Base-by-base conservation (phyloP, 2,329 filamentous ascomycete species). In the Neonectria hederae region DNA sequence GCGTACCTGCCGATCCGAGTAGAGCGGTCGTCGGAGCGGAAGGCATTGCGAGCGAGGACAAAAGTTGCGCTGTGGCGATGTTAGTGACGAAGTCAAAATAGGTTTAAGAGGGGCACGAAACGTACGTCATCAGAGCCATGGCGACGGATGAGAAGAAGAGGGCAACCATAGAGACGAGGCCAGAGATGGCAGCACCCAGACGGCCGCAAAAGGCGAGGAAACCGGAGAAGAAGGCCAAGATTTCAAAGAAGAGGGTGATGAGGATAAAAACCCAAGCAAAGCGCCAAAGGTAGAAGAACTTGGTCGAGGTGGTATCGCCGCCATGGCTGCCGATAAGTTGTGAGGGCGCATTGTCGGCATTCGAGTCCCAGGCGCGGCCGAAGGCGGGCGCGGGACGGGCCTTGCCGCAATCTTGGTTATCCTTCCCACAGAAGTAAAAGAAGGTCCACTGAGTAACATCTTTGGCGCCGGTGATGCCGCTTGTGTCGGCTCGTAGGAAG, bases 181-280 rank as follows among this genome's bases (percentile, higher is more conserved):
- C 89, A 5, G 89, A 87, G 45, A 94, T 77, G 51, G 88, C 90
- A 8, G 90, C 86, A 49, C 90, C 92, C 2, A 94, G 83, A 60
- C 92, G 88, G 35, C 89, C 89, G 79, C 84, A 92, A 75, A 91
- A 89, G 17, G 91, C 90, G 17, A 94, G 79, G 66, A 93, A 83
- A 68, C 89, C 87, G 11, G 85, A 80, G 78, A 93, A 86, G 76
- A 94, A 88, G 66, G 90, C 87, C 26, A 88, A 60, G 52, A 87
- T 84, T 67, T 87, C 87, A 78, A 97, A 96, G 83, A 97, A 89
- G 40, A 97, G 86, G 19, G 89, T 88, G 69, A 98, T 90, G 61
- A 98, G 83, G 82, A 92, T 92, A 80, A 97, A 96, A 40, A 94
- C 93, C 87, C 95, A 98, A 78, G 93, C 91, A 83, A 97, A 97